Evolutionary conservation across 2,329 filamentous ascomycete genomes (phyloP).

Genomic region (Trichoderma simmonsii): DNA sequence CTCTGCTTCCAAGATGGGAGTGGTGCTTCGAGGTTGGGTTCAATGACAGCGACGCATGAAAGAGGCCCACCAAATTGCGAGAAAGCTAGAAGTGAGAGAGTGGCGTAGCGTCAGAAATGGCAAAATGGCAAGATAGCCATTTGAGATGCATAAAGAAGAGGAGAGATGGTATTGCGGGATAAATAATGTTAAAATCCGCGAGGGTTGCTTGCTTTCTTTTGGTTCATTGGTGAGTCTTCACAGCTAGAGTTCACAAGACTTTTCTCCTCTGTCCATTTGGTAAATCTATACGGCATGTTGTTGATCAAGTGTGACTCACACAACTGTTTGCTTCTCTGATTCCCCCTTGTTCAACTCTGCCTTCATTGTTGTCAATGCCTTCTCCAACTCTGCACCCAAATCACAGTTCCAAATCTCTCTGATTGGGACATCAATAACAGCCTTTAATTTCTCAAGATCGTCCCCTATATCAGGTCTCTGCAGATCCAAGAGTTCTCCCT

Average conservation of each 20-base stretch:
- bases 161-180: neutral
- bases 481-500: conserved; percentile 19
- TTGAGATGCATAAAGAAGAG: neutral
- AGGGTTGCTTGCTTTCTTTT: neutral
- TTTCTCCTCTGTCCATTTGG: neutral
- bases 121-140: neutral
- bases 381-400: neutral
- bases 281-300: neutral
- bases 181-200: neutral
- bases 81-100: too few relatives aligned
- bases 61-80: too few relatives aligned
- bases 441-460: conserved; percentile 17
- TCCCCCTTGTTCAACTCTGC: neutral
- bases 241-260: neutral
- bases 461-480: conserved; percentile 7
- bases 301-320: neutral
- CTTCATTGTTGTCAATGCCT: neutral
- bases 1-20: too few relatives aligned
- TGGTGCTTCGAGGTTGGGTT: too few relatives aligned
- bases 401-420: conserved; percentile 13
- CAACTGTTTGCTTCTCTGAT: too few relatives aligned
- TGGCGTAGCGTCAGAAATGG: neutral
- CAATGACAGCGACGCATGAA: too few relatives aligned
- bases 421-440: conserved; percentile 3
- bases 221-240: neutral